These are phyloP conservation scores for Tuber umbilicatum DNA, from an alignment of 495 filamentous ascomycete genomes.

Conservation along the genomic window DNA sequence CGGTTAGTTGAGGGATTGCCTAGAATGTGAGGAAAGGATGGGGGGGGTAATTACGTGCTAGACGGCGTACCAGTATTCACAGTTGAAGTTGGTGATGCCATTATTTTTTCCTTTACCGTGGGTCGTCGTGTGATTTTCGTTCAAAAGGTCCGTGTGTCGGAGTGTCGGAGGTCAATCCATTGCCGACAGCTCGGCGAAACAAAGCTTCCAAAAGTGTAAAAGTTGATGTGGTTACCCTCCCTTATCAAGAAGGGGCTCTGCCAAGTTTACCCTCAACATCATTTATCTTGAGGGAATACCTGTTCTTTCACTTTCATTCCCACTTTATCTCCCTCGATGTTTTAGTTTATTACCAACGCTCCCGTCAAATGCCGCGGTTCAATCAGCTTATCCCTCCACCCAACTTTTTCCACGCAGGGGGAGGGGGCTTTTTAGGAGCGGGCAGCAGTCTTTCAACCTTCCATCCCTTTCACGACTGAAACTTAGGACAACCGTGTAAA, in stretches of 20 bases:
- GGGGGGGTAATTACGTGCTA: slow-evolving; percentile 46
- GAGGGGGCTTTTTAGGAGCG: slow-evolving; percentile 38
- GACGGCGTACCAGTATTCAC: slow-evolving; percentile 44
- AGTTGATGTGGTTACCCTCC: not conserved
- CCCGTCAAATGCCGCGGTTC: slow-evolving; percentile 24
- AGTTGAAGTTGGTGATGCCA: slow-evolving; percentile 29
- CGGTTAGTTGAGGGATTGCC: slow-evolving; percentile 29
- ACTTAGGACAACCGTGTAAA: slow-evolving; percentile 39
- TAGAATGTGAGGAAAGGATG: slow-evolving; percentile 10
- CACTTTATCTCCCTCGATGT: not conserved
- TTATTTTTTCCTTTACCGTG: slow-evolving; percentile 8
- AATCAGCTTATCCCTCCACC: slow-evolving; percentile 34
- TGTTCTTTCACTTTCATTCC: slow-evolving; percentile 6
- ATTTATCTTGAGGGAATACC: slow-evolving; percentile 4
- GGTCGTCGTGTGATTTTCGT: not conserved
- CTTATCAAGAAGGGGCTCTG: not conserved
- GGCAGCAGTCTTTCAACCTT: slow-evolving; percentile 40
- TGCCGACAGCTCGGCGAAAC: not conserved
- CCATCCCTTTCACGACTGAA: slow-evolving; percentile 36
- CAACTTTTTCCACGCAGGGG: slow-evolving; percentile 38
- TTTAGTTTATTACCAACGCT: not conserved
- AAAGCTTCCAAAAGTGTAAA: not conserved
- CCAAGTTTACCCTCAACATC: slow-evolving; percentile 6
- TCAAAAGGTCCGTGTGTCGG: not conserved
- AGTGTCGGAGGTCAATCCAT: not conserved